Conservation (phyloP, 176 grass and related monocot genomes). For the Saccharum spontaneum region DNA sequence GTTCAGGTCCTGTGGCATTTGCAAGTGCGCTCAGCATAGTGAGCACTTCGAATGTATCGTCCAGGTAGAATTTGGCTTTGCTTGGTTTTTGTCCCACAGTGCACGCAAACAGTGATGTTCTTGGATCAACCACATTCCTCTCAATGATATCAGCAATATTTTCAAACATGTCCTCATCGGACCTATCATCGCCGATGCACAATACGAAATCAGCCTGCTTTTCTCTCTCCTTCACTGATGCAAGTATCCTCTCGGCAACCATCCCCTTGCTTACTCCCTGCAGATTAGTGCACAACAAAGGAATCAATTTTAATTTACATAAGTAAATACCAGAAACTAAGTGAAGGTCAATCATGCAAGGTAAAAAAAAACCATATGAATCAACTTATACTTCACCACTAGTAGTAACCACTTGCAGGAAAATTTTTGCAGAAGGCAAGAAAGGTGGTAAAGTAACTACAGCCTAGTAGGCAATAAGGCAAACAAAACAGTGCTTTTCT, state of each 20-base stretch:
- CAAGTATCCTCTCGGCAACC: constrained; percentile 79
- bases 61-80: constrained; percentile 98
- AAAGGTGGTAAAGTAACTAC: not conserved
- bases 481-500: constrained; percentile 6
- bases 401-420: not conserved
- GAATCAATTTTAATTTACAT: not conserved
- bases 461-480: not conserved
- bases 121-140: constrained; percentile 57
- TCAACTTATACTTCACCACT: not conserved
- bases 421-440: not conserved
- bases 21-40: constrained; percentile 76
- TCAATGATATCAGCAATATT: constrained; percentile 65
- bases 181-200: constrained; percentile 91
- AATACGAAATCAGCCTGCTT: constrained; percentile 78
- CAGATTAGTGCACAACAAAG: constrained; percentile 26
- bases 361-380: not conserved
- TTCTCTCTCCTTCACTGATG: constrained; percentile 70
- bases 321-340: not conserved
- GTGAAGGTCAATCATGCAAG: not conserved
- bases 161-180: constrained; percentile 96
- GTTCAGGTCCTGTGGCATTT: constrained; percentile 56
- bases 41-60: constrained; percentile 86
- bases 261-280: constrained; percentile 92
- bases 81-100: constrained; percentile 97
- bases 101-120: constrained; percentile 76